Base-by-base conservation (phyloP, 106 monocot genomes). In the Apostasia shenzhenica region DNA sequence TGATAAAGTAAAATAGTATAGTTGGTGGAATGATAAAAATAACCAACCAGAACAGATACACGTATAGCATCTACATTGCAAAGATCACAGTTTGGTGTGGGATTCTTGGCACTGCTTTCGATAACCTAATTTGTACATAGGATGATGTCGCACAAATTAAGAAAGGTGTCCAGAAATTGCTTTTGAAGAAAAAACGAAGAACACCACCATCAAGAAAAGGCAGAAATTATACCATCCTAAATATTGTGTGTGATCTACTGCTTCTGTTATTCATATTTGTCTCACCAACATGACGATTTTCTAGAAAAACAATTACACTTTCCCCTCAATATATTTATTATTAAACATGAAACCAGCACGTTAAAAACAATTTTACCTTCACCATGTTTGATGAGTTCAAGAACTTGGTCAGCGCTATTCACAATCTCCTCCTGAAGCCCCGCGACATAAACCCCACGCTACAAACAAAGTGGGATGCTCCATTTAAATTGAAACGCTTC, bases 161-260 rank as follows among this genome's bases (percentile, higher is more conserved):
- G 40, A 49, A 58, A 14, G 60, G 61, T 45, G 40, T 26, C 26
- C 26, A 26, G 26, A 26, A 26, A 26, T 26, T 26, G 9, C 38
- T 55, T 65, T 6, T 46, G 4, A 71, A 67, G 9, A 14, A 11
- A 41, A 42, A 74, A 64, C 11, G 37, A 49, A 68, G n/a, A 51
- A 57, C 45, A 65, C 54, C 60, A 45, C 50, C 53, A 13, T 6
- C 55, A 58, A 41, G 1, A 4, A 37, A 56, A 48, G 6, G n/a
- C 46, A 69, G 10, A 55, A 48, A 40, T 58, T 38, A 42, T 87
- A 97, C 97, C 97, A 97, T 97, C 69, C 97, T 89, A 67, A 97
- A 97, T 68, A 97, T 97, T 6, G 89, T 87, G 63, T 97, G 97
- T 61, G 97, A 97, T 75, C 97, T 80, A 59, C 97, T 97, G 72